Evolutionary conservation across 2,329 filamentous ascomycete species (phyloP), one percentile per base, ranked within the genome.

Genomic region (Clonostachys chloroleuca): DNA sequence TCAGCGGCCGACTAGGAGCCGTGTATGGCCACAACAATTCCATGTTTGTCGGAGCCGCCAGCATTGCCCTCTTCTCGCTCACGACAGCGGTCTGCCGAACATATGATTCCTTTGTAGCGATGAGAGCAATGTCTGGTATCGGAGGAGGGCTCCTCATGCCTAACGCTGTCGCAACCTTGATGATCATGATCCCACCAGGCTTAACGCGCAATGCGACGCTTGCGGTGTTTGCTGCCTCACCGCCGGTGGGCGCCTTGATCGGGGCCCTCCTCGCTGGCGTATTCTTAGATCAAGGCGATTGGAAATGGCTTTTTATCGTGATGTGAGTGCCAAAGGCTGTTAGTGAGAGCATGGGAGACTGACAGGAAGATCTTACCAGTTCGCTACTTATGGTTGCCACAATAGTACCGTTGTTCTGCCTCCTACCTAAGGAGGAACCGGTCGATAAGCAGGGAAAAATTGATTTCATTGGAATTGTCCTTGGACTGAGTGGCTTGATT

Each of bases 21-120:
- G 62, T 81, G 2, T 77, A 73, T 51, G 78, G 78, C 5, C 75
- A 79, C 55, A 72, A 74, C 45, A 65, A 64, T 5, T 57, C 77
- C 14, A 63, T 78, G 2, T 53, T 77, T 1, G 47, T 65, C 46
- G 78, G 75, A 7, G 68, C 65, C 10, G 53, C 56, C 6, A 67
- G 69, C 54, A 69, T 74, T 18, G 54, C 63, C 6, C n/a, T 74
- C 6, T 77, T 69, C 51, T 69, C 69, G 0, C 53, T 78, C 2
- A 59, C 62, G 10, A 72, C 65, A 43, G 72, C 66, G 1, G 77
- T 77, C 46, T 70, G 64, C 41, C 62, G 58, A 3, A 65, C 60
- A 3, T 70, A 70, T 39, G 59, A 70, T 4, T 55, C 67, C 0
- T 75, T 78, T 47, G 60, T 69, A 18, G 59, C 67, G 2, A 59